These are phyloP conservation scores for Scleroderma bovista DNA, from an alignment of 768 basidiomycete species.

Conservation along the genomic window DNA sequence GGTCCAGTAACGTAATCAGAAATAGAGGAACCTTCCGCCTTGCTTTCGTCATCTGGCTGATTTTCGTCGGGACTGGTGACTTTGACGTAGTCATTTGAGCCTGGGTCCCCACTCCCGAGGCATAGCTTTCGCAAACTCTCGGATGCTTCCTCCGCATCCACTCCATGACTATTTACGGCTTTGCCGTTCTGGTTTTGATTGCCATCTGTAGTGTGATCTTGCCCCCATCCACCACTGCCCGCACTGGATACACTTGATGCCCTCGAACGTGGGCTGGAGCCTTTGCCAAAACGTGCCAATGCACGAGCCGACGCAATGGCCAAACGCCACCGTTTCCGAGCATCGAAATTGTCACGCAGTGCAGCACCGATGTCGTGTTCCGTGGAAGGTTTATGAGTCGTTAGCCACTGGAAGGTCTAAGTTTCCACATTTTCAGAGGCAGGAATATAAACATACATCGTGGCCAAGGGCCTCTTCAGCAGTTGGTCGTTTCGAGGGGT, in stretches of 20 bases:
- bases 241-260: conserved; percentile 22
- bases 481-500: conserved; percentile 67
- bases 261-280: conserved; percentile 12
- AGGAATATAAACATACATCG: conserved; percentile 40
- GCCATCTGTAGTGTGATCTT: conserved; percentile 22
- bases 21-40: conserved; percentile 15
- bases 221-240: conserved; percentile 35
- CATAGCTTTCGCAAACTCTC: conserved; percentile 23
- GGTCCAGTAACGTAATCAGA: conserved; percentile 16
- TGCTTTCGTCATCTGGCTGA: conserved; percentile 18
- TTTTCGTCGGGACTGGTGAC: conserved; percentile 29
- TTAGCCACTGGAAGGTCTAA: conserved; percentile 56
- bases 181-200: conserved; percentile 28
- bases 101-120: conserved; percentile 29
- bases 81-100: conserved; percentile 37
- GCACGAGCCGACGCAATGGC: conserved; percentile 56
- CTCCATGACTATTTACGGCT: conserved; percentile 31
- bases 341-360: conserved; percentile 79
- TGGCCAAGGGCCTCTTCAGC: conserved; percentile 66
- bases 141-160: conserved; percentile 14
- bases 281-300: conserved; percentile 26
- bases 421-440: background rate
- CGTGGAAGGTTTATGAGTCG: conserved; percentile 53
- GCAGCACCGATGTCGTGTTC: conserved; percentile 72
- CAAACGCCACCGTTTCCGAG: conserved; percentile 64